A percentile compares a stretch with the other conserved stretches of the same genome.
Conservation (phyloP, 2,329 filamentous ascomycete species). For the Diaporthe aspalathi region DNA sequence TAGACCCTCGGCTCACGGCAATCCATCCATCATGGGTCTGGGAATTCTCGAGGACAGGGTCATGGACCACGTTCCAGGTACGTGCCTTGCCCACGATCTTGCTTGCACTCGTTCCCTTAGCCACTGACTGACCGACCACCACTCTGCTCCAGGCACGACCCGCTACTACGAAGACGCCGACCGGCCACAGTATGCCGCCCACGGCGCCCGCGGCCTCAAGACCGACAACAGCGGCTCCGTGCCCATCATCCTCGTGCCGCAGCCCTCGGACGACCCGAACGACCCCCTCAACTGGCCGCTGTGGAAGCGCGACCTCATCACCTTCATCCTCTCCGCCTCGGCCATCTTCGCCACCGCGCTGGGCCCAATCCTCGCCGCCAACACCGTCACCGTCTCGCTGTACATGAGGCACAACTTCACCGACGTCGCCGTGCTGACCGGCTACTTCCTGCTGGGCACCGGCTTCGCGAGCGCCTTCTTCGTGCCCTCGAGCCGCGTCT, state of each 20-base stretch:
- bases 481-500: constrained; percentile 88
- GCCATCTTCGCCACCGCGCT: constrained; percentile 87
- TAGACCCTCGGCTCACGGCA: background rate
- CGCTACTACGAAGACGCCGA: constrained; percentile 72
- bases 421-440: constrained; percentile 84
- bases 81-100: constrained; percentile 40
- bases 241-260: constrained; percentile 86
- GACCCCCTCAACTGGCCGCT: constrained; percentile 89
- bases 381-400: constrained; percentile 81
- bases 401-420: constrained; percentile 76
- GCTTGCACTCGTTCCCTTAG: background rate
- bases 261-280: constrained; percentile 90
- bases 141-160: constrained; percentile 62
- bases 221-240: constrained; percentile 74
- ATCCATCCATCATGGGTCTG: constrained; percentile 70
- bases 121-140: constrained; percentile 33
- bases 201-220: constrained; percentile 68
- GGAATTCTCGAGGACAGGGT: constrained; percentile 77
- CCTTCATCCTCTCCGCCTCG: constrained; percentile 80
- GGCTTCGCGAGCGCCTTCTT: constrained; percentile 85
- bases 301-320: constrained; percentile 85
- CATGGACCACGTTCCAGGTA: constrained; percentile 80
- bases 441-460: constrained; percentile 87
- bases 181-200: constrained; percentile 56
- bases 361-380: constrained; percentile 87